These are phyloP conservation scores for Corchorus capsularis DNA, from an alignment of 345 rosid species.

Conservation along the genomic window DNA sequence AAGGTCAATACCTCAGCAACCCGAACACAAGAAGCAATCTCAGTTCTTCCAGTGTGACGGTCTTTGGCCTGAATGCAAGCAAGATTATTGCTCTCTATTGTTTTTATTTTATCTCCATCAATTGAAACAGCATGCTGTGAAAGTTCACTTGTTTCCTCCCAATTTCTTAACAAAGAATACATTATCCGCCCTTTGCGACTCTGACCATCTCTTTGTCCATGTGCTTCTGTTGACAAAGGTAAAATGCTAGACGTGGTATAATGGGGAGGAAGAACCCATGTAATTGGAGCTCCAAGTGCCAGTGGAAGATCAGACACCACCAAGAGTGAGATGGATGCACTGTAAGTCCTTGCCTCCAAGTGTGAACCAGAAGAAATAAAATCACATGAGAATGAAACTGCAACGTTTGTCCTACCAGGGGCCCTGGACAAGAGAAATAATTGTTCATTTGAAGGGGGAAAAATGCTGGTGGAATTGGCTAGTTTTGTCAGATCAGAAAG, in stretches of 20 bases:
- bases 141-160: conserved; percentile 49
- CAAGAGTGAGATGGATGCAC: conserved; percentile 54
- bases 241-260: conserved; percentile 72
- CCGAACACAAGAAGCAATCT: conserved; percentile 86
- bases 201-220: conserved; percentile 56
- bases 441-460: conserved; percentile 27
- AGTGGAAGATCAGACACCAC: conserved; percentile 90
- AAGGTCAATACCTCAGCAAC: conserved; percentile 75
- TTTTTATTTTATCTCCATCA: conserved; percentile 68
- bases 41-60: conserved; percentile 71
- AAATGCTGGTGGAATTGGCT: conserved; percentile 7
- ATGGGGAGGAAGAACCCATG: conserved; percentile 91
- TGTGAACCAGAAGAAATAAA: conserved; percentile 60
- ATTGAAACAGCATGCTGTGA: conserved; percentile 53
- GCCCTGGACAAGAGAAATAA: conserved; percentile 54
- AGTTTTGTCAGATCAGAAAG: conserved; percentile 16
- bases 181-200: conserved; percentile 57
- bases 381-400: conserved; percentile 80
- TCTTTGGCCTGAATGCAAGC: conserved; percentile 94
- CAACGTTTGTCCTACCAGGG: conserved; percentile 68
- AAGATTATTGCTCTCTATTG: conserved; percentile 59
- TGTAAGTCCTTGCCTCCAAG: conserved; percentile 65
- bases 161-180: conserved; percentile 69
- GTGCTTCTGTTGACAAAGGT: conserved; percentile 54
- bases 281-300: conserved; percentile 77